These are phyloP conservation scores for Plasmodium knowlesi DNA, from an alignment of 169 alveolate species.

Conservation along the genomic window DNA sequence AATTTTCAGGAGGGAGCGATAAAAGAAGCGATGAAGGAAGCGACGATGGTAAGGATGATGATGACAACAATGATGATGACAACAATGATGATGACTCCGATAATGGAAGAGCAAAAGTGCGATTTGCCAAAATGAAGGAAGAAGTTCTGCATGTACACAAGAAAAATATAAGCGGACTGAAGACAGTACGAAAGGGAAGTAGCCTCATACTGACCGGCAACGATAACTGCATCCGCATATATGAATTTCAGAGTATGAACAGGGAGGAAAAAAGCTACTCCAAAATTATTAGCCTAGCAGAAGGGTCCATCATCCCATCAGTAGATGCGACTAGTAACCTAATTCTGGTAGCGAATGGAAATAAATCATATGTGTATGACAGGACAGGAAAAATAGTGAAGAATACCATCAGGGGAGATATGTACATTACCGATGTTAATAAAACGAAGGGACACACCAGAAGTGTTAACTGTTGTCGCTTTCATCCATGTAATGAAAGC, in stretches of 20 bases:
- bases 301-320: slow-evolving; percentile 42
- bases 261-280: slow-evolving; percentile 22
- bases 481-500: slow-evolving; percentile 74
- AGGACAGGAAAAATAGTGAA: slow-evolving; percentile 72
- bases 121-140: slow-evolving; percentile 12
- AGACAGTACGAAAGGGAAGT: slow-evolving; percentile 25
- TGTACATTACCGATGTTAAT: slow-evolving; percentile 82
- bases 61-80: no score
- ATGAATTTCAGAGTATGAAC: slow-evolving; percentile 53
- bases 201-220: slow-evolving; percentile 38
- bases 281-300: slow-evolving; percentile 30
- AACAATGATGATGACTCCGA: no score
- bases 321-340: slow-evolving; percentile 27
- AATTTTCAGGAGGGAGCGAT: neutral
- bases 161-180: slow-evolving; percentile 28
- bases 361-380: slow-evolving; percentile 54
- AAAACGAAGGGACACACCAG: slow-evolving; percentile 84
- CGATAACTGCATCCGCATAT: slow-evolving; percentile 41
- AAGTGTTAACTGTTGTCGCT: slow-evolving; percentile 76
- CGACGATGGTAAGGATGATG: neutral
- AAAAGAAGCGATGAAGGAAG: neutral
- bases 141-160: slow-evolving; percentile 41
- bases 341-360: slow-evolving; percentile 30
- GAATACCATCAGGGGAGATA: slow-evolving; percentile 82
- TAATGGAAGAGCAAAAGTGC: no score